Evolutionary conservation across 2,329 filamentous ascomycete species (phyloP).

Genomic region (Botryotinia narcissicola): DNA sequence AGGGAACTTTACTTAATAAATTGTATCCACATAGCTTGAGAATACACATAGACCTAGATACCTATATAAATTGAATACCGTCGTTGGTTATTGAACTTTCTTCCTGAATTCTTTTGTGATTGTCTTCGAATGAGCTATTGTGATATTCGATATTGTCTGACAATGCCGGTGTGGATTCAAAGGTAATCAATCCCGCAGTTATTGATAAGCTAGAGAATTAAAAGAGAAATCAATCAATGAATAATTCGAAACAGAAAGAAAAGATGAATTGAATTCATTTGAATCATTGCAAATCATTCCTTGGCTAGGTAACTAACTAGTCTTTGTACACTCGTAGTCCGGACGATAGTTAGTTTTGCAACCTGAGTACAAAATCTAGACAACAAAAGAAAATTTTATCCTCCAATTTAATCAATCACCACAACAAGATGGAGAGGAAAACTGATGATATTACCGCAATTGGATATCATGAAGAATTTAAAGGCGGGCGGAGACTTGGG

Average conservation of each 20-base stretch:
- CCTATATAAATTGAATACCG: not conserved
- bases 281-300: not conserved
- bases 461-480: not conserved
- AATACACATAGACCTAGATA: slow-evolving; percentile 11
- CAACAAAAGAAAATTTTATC: not conserved
- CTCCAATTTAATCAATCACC: not conserved
- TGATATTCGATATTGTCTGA: not conserved
- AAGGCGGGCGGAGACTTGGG: not conserved
- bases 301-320: not conserved
- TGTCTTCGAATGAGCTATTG: not conserved
- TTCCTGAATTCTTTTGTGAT: not conserved
- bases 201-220: not conserved
- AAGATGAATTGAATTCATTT: not conserved
- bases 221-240: not conserved
- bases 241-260: not conserved
- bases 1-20: slow-evolving; percentile 6
- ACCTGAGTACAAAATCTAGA: not conserved
- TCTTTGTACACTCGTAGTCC: not conserved
- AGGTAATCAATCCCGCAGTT: not conserved
- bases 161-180: not conserved
- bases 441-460: not conserved
- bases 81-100: not conserved
- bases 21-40: slow-evolving; percentile 10
- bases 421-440: not conserved
- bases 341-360: not conserved